Percentiles rank a stretch among this genome's conserved stretches.
These are phyloP conservation scores for Aspergillus baeticus DNA, from an alignment of 495 filamentous ascomycete species.

Conservation along the genomic window DNA sequence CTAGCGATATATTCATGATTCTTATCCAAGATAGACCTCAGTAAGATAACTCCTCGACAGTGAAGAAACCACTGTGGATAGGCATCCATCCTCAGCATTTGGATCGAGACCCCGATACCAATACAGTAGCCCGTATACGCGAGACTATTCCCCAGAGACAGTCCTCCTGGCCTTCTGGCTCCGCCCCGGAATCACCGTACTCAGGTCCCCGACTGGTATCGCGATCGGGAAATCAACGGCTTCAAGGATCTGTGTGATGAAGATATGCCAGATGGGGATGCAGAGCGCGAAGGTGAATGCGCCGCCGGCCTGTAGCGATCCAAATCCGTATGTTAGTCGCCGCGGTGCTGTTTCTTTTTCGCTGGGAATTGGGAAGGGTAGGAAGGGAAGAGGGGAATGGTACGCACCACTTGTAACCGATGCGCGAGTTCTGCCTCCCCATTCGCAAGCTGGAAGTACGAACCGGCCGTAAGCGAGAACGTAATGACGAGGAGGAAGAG, in stretches of 20 bases:
- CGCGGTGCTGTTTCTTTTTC: neutral
- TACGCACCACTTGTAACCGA: slow-evolving; percentile 33
- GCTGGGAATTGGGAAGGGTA: neutral
- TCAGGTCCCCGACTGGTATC: slow-evolving; percentile 37
- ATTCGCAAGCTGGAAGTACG: slow-evolving; percentile 51
- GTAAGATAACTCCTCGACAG: too few relatives aligned
- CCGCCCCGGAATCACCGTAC: slow-evolving; percentile 29
- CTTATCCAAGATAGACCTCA: too few relatives aligned
- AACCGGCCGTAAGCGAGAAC: slow-evolving; percentile 56
- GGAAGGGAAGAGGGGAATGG: neutral
- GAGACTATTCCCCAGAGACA: neutral
- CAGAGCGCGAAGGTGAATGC: slow-evolving; percentile 54
- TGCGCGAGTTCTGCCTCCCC: slow-evolving; percentile 37
- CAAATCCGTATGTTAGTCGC: slow-evolving; percentile 1
- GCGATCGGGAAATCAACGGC: slow-evolving; percentile 39
- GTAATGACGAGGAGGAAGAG: slow-evolving; percentile 60
- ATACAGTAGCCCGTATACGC: too few relatives aligned
- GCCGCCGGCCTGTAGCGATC: slow-evolving; percentile 25
- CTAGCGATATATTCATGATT: too few relatives aligned
- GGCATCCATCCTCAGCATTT: too few relatives aligned
- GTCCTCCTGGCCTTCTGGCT: slow-evolving; percentile 23
- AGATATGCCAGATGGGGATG: slow-evolving; percentile 64
- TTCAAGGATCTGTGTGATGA: slow-evolving; percentile 61
- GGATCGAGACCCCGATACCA: too few relatives aligned
- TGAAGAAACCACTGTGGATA: too few relatives aligned